A percentile compares a stretch with the other conserved stretches of the same genome.
These are phyloP conservation scores for Saksenaea vasiformis DNA, from an alignment of 371 early-diverging fungal genomes.

Conservation along the genomic window DNA sequence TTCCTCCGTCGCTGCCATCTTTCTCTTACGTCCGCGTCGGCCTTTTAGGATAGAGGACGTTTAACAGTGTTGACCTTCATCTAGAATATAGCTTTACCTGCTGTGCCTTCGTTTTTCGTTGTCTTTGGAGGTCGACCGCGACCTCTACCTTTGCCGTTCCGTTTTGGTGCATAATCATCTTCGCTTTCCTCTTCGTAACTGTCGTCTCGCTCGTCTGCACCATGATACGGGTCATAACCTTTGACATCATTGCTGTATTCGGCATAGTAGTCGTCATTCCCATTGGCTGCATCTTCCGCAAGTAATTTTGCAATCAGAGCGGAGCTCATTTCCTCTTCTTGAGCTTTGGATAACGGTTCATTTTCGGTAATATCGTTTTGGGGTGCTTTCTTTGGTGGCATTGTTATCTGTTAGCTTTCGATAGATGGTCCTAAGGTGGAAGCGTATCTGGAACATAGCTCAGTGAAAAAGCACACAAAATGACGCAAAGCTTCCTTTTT, in stretches of 20 bases:
- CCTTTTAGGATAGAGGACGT: neutral
- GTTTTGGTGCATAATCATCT: constrained; percentile 51
- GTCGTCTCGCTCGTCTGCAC: constrained; percentile 41
- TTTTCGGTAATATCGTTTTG: neutral
- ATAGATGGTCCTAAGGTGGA: neutral
- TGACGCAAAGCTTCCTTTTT: neutral
- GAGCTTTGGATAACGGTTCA: constrained; percentile 39
- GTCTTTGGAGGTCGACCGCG: constrained; percentile 4
- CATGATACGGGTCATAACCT: constrained; percentile 22
- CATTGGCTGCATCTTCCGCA: constrained; percentile 61
- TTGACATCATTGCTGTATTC: constrained; percentile 60
- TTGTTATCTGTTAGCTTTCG: neutral
- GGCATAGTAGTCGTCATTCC: constrained; percentile 56
- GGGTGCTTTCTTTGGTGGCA: neutral
- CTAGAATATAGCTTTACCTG: constrained; percentile 2
- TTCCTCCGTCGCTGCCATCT: constrained; percentile 10
- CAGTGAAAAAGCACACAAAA: neutral
- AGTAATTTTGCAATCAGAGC: constrained; percentile 78
- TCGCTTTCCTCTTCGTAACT: constrained; percentile 56
- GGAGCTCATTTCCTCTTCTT: constrained; percentile 82
- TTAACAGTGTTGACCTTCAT: neutral
- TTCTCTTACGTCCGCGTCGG: constrained; percentile 27
- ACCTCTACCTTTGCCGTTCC: constrained; percentile 23
- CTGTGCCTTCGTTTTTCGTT: constrained; percentile 36
- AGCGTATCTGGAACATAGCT: neutral